These are phyloP conservation scores for Chalaropsis thielavioides DNA, from an alignment of 2,329 filamentous ascomycete species.

Conservation along the genomic window DNA sequence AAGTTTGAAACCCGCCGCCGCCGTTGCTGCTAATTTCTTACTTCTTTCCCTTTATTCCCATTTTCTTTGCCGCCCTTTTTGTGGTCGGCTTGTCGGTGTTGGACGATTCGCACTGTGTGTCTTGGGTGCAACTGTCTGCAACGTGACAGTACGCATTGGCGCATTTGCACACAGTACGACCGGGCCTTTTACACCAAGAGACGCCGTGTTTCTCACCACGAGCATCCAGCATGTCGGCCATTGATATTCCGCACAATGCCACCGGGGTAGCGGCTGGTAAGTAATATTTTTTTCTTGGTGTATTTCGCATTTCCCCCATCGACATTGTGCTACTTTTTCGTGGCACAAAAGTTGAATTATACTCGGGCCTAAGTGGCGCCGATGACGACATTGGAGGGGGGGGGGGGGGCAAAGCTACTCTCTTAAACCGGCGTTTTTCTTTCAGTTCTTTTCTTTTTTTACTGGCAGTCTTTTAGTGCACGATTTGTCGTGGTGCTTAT, in stretches of 20 bases:
- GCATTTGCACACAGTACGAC: background rate
- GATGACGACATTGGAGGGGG: constrained; percentile 2
- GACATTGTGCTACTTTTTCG: background rate
- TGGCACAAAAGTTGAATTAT: background rate
- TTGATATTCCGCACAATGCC: constrained; percentile 1
- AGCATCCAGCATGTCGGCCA: constrained; percentile 5
- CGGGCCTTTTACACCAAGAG: background rate
- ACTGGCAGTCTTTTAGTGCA: background rate
- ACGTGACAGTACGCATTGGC: background rate
- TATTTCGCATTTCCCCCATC: background rate
- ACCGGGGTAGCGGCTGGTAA: constrained; percentile 7
- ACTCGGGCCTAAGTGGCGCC: background rate
- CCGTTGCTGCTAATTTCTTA: background rate
- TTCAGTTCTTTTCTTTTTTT: background rate
- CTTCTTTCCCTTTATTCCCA: background rate
- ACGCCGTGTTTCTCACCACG: background rate
- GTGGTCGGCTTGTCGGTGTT: background rate
- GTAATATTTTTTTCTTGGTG: background rate
- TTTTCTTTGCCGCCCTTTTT: background rate
- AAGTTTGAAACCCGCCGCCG: background rate
- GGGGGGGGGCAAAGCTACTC: background rate
- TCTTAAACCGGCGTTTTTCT: background rate
- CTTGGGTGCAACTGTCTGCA: background rate
- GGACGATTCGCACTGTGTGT: background rate
- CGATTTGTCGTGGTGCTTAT: too few species aligned